Evolutionary conservation across 2,329 filamentous ascomycete genomes (phyloP), one percentile per base, ranked within the genome.

Genomic region (Sporothrix globosa): DNA sequence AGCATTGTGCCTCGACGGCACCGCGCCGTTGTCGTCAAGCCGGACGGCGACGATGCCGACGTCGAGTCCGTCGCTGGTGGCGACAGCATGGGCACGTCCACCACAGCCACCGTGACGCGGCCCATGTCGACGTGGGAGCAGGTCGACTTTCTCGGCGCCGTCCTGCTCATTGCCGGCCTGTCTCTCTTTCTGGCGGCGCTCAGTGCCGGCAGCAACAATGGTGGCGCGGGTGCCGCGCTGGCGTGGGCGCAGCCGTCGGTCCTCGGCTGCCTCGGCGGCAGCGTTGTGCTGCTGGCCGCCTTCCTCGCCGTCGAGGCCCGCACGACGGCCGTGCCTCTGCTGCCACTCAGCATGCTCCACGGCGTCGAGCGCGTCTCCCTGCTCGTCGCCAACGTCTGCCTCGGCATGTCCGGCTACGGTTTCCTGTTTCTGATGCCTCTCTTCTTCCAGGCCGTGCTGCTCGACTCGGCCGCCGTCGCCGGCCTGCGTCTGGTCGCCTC

Each of bases 401-500:
- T 85, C 1, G 88, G 88, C 0, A 83, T 89, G 77, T 83, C 87
- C 10, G 86, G 86, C 1, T 90, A 90, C 76, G 87, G 86, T 19
- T 87, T 91, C 73, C 81, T 91, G 19, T 92, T 92, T 80, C 90
- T 90, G 75, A 83, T 90, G 0, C 90, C 90, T 0, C 80, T 92
- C 5, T 92, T 90, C 79, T 92, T 91, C 76, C 89, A 91, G 74
- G 87, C 87, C 0, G 87, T 91, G 7, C 83, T 90, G 2, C 79
- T 87, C 2, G 88, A 91, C 71, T 87, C 87, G 0, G 86, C 90
- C 0, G 88, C 89, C 0, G 82, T 83, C 17, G 90, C 90, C 0
- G 90, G 90, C 0, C 83, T 88, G 6, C 85, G 89, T 1, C 84
- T 92, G 7, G 85, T 88, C 0, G 85, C 89, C 1, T 87, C 90